phyloP scores from a whole-genome alignment of 192 early-diverging fungal species.

The Backusella westeae region DNA sequence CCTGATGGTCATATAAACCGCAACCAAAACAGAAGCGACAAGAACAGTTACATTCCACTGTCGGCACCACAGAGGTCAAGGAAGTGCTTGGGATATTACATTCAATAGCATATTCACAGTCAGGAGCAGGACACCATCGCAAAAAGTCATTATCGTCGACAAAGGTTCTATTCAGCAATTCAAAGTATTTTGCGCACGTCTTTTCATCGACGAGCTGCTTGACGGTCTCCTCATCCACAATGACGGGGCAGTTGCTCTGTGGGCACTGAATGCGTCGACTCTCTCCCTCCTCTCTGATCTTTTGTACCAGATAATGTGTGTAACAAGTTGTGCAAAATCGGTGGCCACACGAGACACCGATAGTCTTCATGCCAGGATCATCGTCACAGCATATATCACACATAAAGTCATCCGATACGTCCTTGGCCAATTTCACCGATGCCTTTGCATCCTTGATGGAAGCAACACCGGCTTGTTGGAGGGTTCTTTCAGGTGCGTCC shows the following conservation, averaged over 20 bases:
- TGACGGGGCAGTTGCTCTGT: conserved; percentile 69
- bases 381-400: conserved; percentile 94
- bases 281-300: conserved; percentile 88
- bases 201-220: conserved; percentile 59
- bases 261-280: conserved; percentile 86
- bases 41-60: conserved; percentile 81
- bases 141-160: conserved; percentile 87
- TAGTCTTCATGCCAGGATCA: conserved; percentile 51
- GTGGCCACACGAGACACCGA: conserved; percentile 86
- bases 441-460: background rate
- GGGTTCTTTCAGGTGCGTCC: conserved; percentile 62
- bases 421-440: conserved; percentile 23
- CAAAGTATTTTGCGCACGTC: conserved; percentile 63
- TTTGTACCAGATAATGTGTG: conserved; percentile 75
- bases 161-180: conserved; percentile 82
- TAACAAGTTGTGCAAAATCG: conserved; percentile 90
- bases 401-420: conserved; percentile 45
- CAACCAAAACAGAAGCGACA: conserved; percentile 94
- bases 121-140: conserved; percentile 95
- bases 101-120: conserved; percentile 93
- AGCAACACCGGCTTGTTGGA: conserved; percentile 60
- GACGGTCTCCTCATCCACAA: conserved; percentile 84
- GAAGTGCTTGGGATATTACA: conserved; percentile 76
- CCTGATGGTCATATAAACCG: conserved; percentile 74
- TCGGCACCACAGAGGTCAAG: conserved; percentile 74